Conservation (phyloP, 257 asterid species). For the Nicotiana knightiana region DNA sequence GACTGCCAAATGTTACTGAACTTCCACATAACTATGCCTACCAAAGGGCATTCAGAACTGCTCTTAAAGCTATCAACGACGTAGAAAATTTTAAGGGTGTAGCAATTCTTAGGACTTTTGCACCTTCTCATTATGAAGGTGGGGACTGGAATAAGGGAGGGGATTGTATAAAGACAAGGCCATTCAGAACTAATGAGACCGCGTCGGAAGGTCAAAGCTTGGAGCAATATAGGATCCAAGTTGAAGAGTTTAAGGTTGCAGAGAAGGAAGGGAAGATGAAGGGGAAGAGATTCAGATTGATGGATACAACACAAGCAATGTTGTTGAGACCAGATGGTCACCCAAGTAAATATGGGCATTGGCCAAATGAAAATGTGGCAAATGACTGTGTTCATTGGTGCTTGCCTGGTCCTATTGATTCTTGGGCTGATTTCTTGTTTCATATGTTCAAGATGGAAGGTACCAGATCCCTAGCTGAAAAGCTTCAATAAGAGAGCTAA, state of each 20-base stretch:
- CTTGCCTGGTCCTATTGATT: conserved; percentile 43
- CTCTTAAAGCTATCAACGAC: conserved; percentile 15
- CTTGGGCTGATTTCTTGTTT: conserved; percentile 42
- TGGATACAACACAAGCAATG: conserved; percentile 35
- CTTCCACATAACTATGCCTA: conserved; percentile 18
- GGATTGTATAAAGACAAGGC: conserved; percentile 23
- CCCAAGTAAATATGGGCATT: conserved; percentile 33
- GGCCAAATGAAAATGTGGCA: conserved; percentile 21
- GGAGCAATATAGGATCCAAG: conserved; percentile 27
- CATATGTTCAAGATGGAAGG: conserved; percentile 42
- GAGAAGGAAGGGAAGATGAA: conserved; percentile 26
- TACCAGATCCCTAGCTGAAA: conserved; percentile 13
- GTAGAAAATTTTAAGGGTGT: conserved; percentile 15
- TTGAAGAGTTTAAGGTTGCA: conserved; percentile 31
- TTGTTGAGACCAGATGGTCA: conserved; percentile 44
- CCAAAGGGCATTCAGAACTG: conserved; percentile 23
- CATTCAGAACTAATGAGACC: conserved; percentile 24
- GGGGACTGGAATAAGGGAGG: conserved; percentile 40
- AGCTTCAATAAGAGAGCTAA: conserved; percentile 5
- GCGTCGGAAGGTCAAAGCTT: conserved; percentile 14
- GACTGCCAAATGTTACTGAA: conserved; percentile 2
- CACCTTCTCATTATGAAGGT: conserved; percentile 1
- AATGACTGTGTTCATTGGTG: conserved; percentile 48
- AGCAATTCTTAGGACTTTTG: conserved; percentile 4
- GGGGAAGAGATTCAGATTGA: conserved; percentile 23